Base-by-base conservation (phyloP, 78 protist species). In the Emiliania huxleyi region DNA sequence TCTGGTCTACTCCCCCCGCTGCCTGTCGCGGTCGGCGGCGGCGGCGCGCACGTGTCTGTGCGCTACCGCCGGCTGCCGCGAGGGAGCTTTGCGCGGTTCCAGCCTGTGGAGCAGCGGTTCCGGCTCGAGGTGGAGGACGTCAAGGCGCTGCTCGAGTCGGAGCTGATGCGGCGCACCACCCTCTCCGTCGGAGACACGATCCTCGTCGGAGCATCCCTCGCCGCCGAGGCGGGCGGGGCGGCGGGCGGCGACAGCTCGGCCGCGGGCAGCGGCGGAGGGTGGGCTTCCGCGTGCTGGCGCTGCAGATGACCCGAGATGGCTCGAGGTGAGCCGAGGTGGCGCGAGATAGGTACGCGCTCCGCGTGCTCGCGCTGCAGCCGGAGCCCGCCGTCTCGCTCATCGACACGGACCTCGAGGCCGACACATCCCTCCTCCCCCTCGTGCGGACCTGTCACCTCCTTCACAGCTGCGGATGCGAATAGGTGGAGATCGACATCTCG, bases 321-420 rank as follows among this genome's bases (percentile, higher is more conserved):
- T n/a, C n/a, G n/a, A n/a, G n/a, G n/a, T n/a, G n/a, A n/a, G n/a
- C n/a, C n/a, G n/a, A n/a, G 75, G 35, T 3, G 37, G 35, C 38
- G 29, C 33, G 75, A n/a, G n/a, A n/a, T n/a, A n/a, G n/a, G n/a
- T 21, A 79, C n/a, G 46, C 1, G 87, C 44, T 79, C 25, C 48
- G 87, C 23, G 48, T 79, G 35, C 21, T 79, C 22, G 45, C 22
- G 49, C 87, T 79, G 38, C 5, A 21, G 35, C 87, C 87, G 43
- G 87, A 79, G 48, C n/a, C 18, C n/a, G 87, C 87, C 52, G 87
- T 79, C 37, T 40, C 87, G 29, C 33, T 79, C n/a, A 42, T 79
- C 48, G 87, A 79, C 87, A 79, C 87, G 38, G 87, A 79, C 49
- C 48, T 79, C 15, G 87, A 79, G 87, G n/a, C n/a, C n/a, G n/a